Conservation (phyloP, 2,329 filamentous ascomycete genomes). For the Epichloe glyceriae region DNA sequence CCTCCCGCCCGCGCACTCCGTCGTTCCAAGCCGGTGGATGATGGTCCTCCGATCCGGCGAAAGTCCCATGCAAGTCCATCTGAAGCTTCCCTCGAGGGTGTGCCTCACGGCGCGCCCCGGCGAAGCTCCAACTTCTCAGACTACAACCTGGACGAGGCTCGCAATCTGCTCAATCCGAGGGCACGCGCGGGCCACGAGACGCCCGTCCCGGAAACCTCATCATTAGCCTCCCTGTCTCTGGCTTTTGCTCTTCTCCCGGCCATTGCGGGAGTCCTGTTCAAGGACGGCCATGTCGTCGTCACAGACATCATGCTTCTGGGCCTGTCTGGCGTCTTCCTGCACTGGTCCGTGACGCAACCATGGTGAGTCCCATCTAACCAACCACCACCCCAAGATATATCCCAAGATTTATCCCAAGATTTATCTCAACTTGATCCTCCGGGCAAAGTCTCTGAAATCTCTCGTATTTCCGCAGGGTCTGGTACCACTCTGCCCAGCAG, state of each 20-base stretch:
- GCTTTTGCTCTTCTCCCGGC: slow-evolving; percentile 76
- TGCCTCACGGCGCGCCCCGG: slow-evolving; percentile 29
- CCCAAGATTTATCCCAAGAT: too few relatives aligned
- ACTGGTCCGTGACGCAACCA: slow-evolving; percentile 82
- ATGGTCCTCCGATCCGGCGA: slow-evolving; percentile 13
- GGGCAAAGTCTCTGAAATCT: not conserved
- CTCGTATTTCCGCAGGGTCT: slow-evolving; percentile 37
- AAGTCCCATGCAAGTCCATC: slow-evolving; percentile 10
- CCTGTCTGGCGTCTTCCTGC: slow-evolving; percentile 72
- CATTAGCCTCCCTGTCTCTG: slow-evolving; percentile 70
- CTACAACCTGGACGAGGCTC: slow-evolving; percentile 55
- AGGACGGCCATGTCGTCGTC: slow-evolving; percentile 69
- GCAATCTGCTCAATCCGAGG: slow-evolving; percentile 48
- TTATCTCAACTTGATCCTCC: not conserved
- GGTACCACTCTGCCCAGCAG: slow-evolving; percentile 61
- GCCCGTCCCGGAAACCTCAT: slow-evolving; percentile 40
- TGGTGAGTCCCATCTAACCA: slow-evolving; percentile 46
- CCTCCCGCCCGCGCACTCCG: slow-evolving; percentile 25
- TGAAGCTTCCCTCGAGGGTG: slow-evolving; percentile 16
- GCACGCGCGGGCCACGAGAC: slow-evolving; percentile 26
- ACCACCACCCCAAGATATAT: not conserved
- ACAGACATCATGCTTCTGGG: slow-evolving; percentile 75
- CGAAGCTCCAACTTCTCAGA: slow-evolving; percentile 72
- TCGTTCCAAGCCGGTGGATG: slow-evolving; percentile 28
- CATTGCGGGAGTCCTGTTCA: slow-evolving; percentile 70